These are phyloP conservation scores for Endoconidiophora polonica DNA, from an alignment of 2,329 filamentous ascomycete species.

Conservation along the genomic window DNA sequence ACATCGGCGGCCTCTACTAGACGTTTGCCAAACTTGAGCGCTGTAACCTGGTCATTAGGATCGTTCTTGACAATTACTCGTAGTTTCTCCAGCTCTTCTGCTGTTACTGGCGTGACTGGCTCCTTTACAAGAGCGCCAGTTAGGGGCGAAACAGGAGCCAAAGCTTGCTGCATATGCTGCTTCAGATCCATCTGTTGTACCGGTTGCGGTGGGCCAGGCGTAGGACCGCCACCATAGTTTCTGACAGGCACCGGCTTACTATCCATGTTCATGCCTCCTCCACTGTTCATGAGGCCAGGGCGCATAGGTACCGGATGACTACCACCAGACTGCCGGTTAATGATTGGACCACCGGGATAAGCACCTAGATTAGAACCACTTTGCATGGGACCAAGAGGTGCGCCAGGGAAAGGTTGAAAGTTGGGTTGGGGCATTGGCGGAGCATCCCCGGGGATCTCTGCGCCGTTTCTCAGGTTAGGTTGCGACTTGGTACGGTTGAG, in stretches of 20 bases:
- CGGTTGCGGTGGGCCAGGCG: constrained; percentile 24
- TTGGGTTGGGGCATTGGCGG: constrained; percentile 27
- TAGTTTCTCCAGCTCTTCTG: constrained; percentile 60
- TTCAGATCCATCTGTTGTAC: constrained; percentile 18
- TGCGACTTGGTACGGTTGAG: constrained; percentile 49
- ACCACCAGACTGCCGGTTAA: constrained; percentile 3
- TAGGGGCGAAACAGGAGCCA: constrained; percentile 16
- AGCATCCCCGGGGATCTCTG: constrained; percentile 54
- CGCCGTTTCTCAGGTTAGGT: constrained; percentile 49
- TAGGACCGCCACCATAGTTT: constrained; percentile 27
- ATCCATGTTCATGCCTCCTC: constrained; percentile 24
- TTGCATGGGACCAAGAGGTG: not conserved
- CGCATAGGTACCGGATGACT: constrained; percentile 47
- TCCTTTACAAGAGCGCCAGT: constrained; percentile 14
- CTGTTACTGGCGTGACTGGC: constrained; percentile 46
- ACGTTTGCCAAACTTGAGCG: constrained; percentile 62
- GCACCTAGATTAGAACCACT: not conserved
- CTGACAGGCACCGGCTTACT: constrained; percentile 42
- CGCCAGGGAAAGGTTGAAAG: constrained; percentile 8
- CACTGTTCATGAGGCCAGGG: constrained; percentile 37
- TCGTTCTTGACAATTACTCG: constrained; percentile 53
- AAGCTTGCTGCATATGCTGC: constrained; percentile 18
- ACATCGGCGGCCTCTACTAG: constrained; percentile 71
- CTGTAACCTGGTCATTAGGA: constrained; percentile 53
- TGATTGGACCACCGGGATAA: constrained; percentile 1